Conservation (phyloP, 2,329 filamentous ascomycete species). For the Chaetomiaceae sp. region DNA sequence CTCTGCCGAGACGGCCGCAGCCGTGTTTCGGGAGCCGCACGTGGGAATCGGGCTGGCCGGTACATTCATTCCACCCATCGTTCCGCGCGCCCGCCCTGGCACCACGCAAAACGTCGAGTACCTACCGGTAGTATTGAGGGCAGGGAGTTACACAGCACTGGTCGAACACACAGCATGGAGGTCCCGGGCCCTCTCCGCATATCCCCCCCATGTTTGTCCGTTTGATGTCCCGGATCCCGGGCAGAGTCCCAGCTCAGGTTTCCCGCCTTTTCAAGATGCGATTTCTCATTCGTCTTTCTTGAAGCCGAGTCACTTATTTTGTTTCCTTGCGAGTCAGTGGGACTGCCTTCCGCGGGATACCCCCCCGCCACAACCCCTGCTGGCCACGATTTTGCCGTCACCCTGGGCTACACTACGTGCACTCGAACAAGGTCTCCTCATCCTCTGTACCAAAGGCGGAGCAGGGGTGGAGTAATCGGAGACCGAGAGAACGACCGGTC, state of each 20-base stretch:
- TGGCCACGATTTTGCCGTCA: no score
- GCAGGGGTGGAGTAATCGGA: no score
- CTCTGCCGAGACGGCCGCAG: not conserved
- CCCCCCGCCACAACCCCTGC: conserved; percentile 5
- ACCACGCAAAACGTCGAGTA: no score
- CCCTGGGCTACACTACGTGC: no score
- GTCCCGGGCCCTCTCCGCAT: conserved; percentile 3
- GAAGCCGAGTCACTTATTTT: conserved; percentile 14
- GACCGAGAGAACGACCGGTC: no score
- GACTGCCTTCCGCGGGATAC: not conserved
- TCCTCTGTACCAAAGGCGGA: no score
- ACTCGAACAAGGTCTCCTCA: no score
- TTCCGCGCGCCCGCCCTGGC: no score
- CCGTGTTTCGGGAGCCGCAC: not conserved
- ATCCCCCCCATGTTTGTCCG: conserved; percentile 7
- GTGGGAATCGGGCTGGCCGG: not conserved
- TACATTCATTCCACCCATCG: not conserved
- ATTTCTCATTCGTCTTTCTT: conserved; percentile 6
- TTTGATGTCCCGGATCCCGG: conserved; percentile 14
- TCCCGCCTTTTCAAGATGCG: no score
- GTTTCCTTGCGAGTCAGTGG: conserved; percentile 10
- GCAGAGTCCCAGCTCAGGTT: conserved; percentile 13
- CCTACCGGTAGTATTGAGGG: no score
- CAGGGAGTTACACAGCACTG: no score
- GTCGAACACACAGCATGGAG: conserved; percentile 4